These are phyloP conservation scores for Daldinia loculata DNA, from an alignment of 495 filamentous ascomycete species.

Conservation along the genomic window DNA sequence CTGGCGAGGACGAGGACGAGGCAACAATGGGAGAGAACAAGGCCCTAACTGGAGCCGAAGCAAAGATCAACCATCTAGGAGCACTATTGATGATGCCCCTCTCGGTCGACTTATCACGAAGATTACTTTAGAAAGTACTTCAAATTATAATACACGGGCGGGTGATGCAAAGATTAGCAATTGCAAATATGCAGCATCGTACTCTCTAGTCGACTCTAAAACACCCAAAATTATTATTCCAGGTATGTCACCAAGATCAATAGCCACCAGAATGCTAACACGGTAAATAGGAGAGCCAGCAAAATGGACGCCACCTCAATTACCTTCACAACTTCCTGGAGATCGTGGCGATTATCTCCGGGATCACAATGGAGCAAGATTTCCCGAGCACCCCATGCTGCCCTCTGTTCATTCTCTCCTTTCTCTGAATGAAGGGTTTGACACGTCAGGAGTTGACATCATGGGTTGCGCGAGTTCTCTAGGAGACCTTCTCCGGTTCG, in stretches of 20 bases:
- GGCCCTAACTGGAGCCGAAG: background rate
- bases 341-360: slow-evolving; percentile 66
- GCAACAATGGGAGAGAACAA: background rate
- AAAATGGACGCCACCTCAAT: slow-evolving; percentile 62
- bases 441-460: slow-evolving; percentile 60
- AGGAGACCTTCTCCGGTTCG: slow-evolving; percentile 62
- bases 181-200: slow-evolving; percentile 59
- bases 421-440: slow-evolving; percentile 37
- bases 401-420: slow-evolving; percentile 61
- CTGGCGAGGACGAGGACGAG: background rate
- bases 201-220: slow-evolving; percentile 59
- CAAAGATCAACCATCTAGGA: background rate
- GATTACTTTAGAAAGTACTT: slow-evolving; percentile 10
- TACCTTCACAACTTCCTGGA: slow-evolving; percentile 50
- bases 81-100: slow-evolving; percentile 1
- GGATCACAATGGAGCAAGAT: slow-evolving; percentile 69
- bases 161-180: slow-evolving; percentile 40
- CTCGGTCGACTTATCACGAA: slow-evolving; percentile 33
- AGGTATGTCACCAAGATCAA: slow-evolving; percentile 48
- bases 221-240: slow-evolving; percentile 60
- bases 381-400: slow-evolving; percentile 64
- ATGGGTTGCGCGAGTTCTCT: slow-evolving; percentile 70
- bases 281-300: slow-evolving; percentile 62
- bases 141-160: background rate
- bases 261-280: slow-evolving; percentile 9